Evolutionary conservation across 495 filamentous ascomycete genomes (phyloP), one percentile per base, ranked within the genome.

Genomic region (Arthonia radiata): DNA sequence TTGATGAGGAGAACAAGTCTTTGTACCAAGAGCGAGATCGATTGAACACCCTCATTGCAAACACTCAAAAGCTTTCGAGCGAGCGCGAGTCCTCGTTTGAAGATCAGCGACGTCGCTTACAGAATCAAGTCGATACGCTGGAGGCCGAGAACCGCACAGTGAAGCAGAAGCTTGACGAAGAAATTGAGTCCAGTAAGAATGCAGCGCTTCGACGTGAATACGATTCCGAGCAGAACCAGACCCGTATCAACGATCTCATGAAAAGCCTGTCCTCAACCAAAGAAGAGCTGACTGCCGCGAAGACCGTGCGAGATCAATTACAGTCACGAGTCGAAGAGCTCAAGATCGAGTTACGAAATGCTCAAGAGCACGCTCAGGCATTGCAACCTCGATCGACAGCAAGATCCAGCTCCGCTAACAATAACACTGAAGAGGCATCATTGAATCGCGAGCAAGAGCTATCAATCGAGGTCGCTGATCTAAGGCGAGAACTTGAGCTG

Each of bases 251-350:
- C 36, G 86, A 94, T 38, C 59, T 94, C 13, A 66, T 75, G 13
- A 54, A 65, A n/a, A 79, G 63, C 35, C 53, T 92, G 24, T 58
- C 73, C 27, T 63, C 72, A 11, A 59, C 68, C 21, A 74, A 80
- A 19, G 81, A 92, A 46, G 75, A 90, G 41, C 59, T 82, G 31
- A 65, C 77, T 25, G 70, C 68, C 5, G 61, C 68, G 5, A 90
- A 83, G 52, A 86, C 81, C 6, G 71, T 64, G 4, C 67, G 75
- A 13, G 86, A 93, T 45, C 72, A 90, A 42, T 54, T 94, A 2
- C 82, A 90, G 40, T 57, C 70, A 9, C 60, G 80, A 26, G 77
- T 91, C 9, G 72, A 89, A 34, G 83, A 94, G 46, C 53, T 94
- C 27, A 71, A 66, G 25, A 73, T 83, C 28, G 77, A 93, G 45